Evolutionary conservation across 2,329 filamentous ascomycete species (phyloP).

Genomic region (Cercospora sesami): DNA sequence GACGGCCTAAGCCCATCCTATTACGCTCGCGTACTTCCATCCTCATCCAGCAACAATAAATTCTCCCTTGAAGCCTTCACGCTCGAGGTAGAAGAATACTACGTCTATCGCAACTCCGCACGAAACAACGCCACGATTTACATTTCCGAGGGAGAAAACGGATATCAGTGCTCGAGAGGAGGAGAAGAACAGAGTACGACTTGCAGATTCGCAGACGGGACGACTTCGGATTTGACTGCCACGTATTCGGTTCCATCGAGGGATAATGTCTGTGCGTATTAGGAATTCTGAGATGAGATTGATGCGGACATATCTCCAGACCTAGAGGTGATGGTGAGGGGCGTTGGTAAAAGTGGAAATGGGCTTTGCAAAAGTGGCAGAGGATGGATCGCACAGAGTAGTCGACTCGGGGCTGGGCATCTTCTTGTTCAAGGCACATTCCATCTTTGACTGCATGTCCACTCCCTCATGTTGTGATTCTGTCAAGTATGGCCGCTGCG

Average conservation of each 20-base stretch:
- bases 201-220: neutral
- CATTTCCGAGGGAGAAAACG: neutral
- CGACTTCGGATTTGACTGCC: neutral
- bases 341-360: too few species aligned
- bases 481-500: neutral
- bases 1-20: neutral
- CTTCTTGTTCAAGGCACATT: neutral
- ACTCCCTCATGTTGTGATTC: neutral
- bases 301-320: too few species aligned
- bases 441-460: neutral
- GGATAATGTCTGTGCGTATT: neutral
- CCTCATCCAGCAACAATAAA: neutral
- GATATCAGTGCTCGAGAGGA: slow-evolving; percentile 9
- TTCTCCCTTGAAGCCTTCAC: slow-evolving; percentile 3
- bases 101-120: slow-evolving; percentile 11
- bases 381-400: too few species aligned
- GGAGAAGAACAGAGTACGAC: slow-evolving; percentile 7
- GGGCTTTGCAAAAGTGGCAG: too few species aligned
- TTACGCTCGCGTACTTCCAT: slow-evolving; percentile 13
- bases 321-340: too few species aligned
- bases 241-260: neutral
- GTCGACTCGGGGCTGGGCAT: too few species aligned
- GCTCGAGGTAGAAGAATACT: slow-evolving; percentile 19
- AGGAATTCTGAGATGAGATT: too few species aligned
- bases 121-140: slow-evolving; percentile 15